These are phyloP conservation scores for Mantamonas sphyraenae DNA, from an alignment of 78 protist species.

Conservation along the genomic window DNA sequence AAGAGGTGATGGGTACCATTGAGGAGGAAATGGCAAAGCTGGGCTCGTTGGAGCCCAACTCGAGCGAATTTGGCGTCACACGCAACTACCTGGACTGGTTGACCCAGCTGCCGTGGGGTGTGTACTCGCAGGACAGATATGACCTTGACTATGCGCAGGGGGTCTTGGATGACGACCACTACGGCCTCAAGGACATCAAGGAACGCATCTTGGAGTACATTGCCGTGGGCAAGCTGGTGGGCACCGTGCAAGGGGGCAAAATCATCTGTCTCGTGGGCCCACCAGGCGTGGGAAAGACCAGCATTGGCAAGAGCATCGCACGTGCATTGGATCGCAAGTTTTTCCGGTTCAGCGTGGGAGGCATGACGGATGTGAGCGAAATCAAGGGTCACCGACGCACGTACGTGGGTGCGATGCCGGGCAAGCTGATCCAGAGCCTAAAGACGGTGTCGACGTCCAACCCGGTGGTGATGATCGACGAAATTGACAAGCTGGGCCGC, in stretches of 20 bases:
- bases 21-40: conserved; percentile 56
- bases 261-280: conserved; percentile 91
- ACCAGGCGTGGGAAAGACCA: conserved; percentile 89
- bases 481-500: conserved; percentile 75
- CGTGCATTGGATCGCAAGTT: conserved; percentile 57
- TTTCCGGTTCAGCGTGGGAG: conserved; percentile 89
- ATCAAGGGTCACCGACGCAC: conserved; percentile 93
- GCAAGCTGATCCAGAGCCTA: conserved; percentile 87
- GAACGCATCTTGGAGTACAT: conserved; percentile 86
- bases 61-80: conserved; percentile 77
- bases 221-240: conserved; percentile 69
- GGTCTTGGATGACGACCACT: conserved; percentile 53
- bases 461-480: conserved; percentile 94
- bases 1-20: conserved; percentile 16
- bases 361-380: conserved; percentile 84
- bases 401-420: conserved; percentile 93
- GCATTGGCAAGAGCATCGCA: conserved; percentile 80
- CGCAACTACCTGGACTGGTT: conserved; percentile 93
- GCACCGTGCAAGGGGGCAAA: conserved; percentile 73
- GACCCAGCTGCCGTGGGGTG: conserved; percentile 81
- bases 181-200: conserved; percentile 84
- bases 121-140: conserved; percentile 49
- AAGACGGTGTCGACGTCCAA: conserved; percentile 57
- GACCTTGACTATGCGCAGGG: conserved; percentile 10
- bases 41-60: conserved; percentile 30